phyloP scores from a whole-genome alignment of 129 eudicot species.

The Solidago caesia region DNA sequence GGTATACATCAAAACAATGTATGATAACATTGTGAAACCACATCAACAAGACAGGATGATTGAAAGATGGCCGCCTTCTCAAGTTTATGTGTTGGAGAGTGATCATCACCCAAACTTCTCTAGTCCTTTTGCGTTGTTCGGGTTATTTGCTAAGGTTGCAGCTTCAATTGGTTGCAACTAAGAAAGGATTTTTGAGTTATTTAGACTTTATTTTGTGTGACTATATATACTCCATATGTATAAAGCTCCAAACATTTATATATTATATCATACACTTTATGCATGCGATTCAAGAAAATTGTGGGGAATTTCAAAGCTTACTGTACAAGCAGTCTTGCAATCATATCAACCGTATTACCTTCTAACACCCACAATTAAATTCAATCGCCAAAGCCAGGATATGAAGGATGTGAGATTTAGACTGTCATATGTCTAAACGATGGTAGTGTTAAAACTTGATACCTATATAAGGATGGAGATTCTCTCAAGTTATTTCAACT shows the following conservation, averaged over 20 bases:
- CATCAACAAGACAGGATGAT: conserved; percentile 48
- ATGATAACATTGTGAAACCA: conserved; percentile 35
- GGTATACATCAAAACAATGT: conserved; percentile 40
- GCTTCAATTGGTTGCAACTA: conserved; percentile 31
- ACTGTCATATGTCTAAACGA: too few species aligned
- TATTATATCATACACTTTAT: not conserved
- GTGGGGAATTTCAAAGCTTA: not conserved
- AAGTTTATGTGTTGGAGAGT: conserved; percentile 39
- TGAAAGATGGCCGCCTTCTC: conserved; percentile 46
- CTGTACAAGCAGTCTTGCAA: not conserved
- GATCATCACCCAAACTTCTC: conserved; percentile 46
- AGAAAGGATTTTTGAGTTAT: not conserved
- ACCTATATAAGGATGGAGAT: too few species aligned
- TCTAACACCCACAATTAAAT: too few species aligned
- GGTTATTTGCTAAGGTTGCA: conserved; percentile 38
- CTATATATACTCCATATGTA: not conserved
- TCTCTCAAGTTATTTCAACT: too few species aligned
- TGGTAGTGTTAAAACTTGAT: too few species aligned
- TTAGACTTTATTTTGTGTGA: conserved; percentile 22
- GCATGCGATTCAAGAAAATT: not conserved
- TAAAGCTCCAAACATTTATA: not conserved
- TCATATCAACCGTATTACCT: not conserved
- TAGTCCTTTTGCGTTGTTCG: conserved; percentile 38
- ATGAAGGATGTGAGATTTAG: too few species aligned
- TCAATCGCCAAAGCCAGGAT: too few species aligned